These are phyloP conservation scores for Colletotrichum navitas DNA, from an alignment of 2,329 filamentous ascomycete species.

Conservation along the genomic window DNA sequence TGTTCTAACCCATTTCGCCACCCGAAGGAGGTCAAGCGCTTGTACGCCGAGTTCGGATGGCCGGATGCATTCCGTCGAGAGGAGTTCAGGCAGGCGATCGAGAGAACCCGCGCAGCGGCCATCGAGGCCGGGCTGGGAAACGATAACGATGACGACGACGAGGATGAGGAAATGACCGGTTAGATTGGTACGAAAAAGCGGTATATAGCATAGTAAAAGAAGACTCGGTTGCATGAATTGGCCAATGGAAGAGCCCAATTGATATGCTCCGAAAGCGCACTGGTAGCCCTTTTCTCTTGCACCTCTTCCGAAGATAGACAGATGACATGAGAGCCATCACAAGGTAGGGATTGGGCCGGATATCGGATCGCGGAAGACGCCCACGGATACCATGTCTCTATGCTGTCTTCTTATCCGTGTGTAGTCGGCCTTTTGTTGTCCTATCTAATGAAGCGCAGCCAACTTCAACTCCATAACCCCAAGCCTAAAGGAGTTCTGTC, in stretches of 20 bases:
- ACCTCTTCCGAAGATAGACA: background rate
- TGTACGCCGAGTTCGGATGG: constrained; percentile 35
- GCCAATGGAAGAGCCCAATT: constrained; percentile 13
- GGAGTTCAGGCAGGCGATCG: constrained; percentile 34
- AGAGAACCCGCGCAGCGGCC: constrained; percentile 25
- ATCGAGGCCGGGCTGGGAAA: constrained; percentile 32
- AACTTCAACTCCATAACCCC: constrained; percentile 19
- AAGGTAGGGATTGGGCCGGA: constrained; percentile 10
- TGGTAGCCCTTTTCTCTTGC: background rate
- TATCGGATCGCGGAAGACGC: constrained; percentile 32
- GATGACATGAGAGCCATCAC: background rate
- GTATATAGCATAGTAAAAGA: background rate
- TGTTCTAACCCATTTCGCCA: background rate
- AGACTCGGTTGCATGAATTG: background rate
- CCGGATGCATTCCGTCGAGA: constrained; percentile 34
- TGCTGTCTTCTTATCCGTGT: background rate
- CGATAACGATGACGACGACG: constrained; percentile 30
- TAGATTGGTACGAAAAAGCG: background rate
- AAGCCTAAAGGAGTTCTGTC: background rate
- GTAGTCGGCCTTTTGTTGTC: background rate
- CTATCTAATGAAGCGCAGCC: constrained; percentile 5
- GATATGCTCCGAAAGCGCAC: background rate
- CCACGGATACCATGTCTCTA: constrained; percentile 16
- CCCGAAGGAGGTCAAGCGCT: constrained; percentile 16
- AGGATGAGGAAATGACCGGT: constrained; percentile 35